phyloP scores from a whole-genome alignment of 495 filamentous ascomycete species.

The Penicillium pancosmium region DNA sequence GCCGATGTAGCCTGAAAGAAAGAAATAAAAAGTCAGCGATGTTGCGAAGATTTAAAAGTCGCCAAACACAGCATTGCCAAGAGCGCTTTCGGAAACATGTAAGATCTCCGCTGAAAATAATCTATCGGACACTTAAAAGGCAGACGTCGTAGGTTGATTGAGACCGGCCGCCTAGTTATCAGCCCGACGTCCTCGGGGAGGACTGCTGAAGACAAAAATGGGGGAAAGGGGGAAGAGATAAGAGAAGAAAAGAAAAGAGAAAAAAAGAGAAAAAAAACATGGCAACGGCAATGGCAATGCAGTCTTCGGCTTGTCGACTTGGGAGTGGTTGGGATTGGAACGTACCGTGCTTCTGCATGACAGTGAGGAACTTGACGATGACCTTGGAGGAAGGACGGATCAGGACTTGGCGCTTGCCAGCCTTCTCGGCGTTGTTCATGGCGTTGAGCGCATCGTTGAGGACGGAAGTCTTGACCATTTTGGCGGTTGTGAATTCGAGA shows the following conservation, averaged over 20 bases:
- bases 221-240: slow-evolving; percentile 6
- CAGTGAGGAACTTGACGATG: slow-evolving; percentile 97
- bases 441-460: slow-evolving; percentile 98
- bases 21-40: slow-evolving; percentile 59
- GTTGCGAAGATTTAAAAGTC: slow-evolving; percentile 93
- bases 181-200: slow-evolving; percentile 66
- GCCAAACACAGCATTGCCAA: slow-evolving; percentile 64
- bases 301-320: not conserved
- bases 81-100: slow-evolving; percentile 75
- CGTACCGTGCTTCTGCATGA: slow-evolving; percentile 99
- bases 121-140: slow-evolving; percentile 99
- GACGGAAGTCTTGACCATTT: slow-evolving; percentile 97
- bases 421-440: slow-evolving; percentile 99
- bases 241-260: not conserved
- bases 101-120: slow-evolving; percentile 76
- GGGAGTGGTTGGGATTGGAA: slow-evolving; percentile 20
- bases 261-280: not conserved
- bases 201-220: slow-evolving; percentile 10
- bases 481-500: slow-evolving; percentile 69
- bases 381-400: slow-evolving; percentile 98
- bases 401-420: slow-evolving; percentile 95
- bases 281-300: not conserved
- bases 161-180: slow-evolving; percentile 99
- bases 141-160: slow-evolving; percentile 76
- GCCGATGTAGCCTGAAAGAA: slow-evolving; percentile 87